Evolutionary conservation across 179 eudicot genomes (phyloP).

Genomic region (Patellifolia procumbens): DNA sequence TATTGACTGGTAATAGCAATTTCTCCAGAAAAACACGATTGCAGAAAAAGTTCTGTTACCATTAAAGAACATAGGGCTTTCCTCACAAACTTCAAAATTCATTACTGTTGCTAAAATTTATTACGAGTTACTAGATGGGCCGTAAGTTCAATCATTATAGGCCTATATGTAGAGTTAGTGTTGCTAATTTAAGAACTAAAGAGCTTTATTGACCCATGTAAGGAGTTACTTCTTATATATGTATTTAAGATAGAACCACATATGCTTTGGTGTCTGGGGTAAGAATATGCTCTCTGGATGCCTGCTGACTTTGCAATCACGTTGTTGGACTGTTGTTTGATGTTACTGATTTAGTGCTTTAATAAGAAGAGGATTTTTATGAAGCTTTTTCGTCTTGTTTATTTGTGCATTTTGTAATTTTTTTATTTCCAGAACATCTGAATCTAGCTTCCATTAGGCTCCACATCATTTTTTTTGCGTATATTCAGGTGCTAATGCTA

Average conservation of each 20-base stretch:
- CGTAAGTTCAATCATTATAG: neutral
- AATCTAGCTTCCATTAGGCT: neutral
- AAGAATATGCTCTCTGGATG: neutral
- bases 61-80: too few species aligned
- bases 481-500: neutral
- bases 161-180: neutral
- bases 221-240: neutral
- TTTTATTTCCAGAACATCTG: neutral
- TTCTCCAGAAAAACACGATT: too few species aligned
- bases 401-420: neutral
- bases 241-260: neutral
- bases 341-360: too few species aligned
- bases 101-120: too few species aligned
- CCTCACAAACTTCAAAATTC: too few species aligned
- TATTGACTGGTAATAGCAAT: too few species aligned
- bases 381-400: neutral
- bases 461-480: neutral
- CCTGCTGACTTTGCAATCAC: neutral
- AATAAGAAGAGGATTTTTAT: too few species aligned
- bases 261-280: neutral
- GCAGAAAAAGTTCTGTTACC: too few species aligned
- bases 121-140: too few species aligned
- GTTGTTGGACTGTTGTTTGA: neutral
- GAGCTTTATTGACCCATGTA: neutral
- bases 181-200: neutral